Evolutionary conservation across 129 eudicot species (phyloP), one percentile per base, ranked within the genome.

Genomic region (Cynara cardunculus): DNA sequence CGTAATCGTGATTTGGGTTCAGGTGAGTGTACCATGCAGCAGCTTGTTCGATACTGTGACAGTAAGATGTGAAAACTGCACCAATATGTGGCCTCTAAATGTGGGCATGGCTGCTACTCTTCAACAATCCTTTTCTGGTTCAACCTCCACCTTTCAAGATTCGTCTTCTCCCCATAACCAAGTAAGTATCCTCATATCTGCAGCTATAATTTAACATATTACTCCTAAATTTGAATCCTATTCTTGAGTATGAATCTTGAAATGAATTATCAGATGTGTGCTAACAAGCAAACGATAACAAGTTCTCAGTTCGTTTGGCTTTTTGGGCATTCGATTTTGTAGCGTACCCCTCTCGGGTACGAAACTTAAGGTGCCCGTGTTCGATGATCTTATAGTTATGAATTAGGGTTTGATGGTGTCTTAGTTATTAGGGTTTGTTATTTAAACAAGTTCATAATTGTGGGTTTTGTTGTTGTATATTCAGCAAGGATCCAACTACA

Each of bases 21-120:
- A 92, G 94, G 97, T 92, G 78, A 92, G 94, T 90, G 97, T 92
- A 19, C 97, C 97, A 86, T 91, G 91, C 89, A 91, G 83, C 78
- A 87, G 80, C 81, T 84, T 91, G 81, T 82, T 79, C 11, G 97
- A 91, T 62, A 85, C 85, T 2, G 97, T 91, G 89, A 91, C 97
- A 35, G 97, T 91, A 73, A 90, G 94, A 79, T 92, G 97, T 24
- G 97, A 94, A 49, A 93, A 92, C 89, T 92, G 97, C 87, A 83
- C 89, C 28, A 89, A 90, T 80, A 90, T 92, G 67, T 92, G 94
- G 94, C 84, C 89, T 18, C 90, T 92, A 44, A 90, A 92, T 79
- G 80, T 76, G 21, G 71, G 70, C 21, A 90, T 92, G 91, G 90
- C 94, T 25, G 64, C 92, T 78, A 88, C 97, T 68, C 88, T 89